A percentile compares a stretch with the other conserved stretches of the same genome.
phyloP scores from a whole-genome alignment of 257 asterid species.

The Gentiana macrophylla region DNA sequence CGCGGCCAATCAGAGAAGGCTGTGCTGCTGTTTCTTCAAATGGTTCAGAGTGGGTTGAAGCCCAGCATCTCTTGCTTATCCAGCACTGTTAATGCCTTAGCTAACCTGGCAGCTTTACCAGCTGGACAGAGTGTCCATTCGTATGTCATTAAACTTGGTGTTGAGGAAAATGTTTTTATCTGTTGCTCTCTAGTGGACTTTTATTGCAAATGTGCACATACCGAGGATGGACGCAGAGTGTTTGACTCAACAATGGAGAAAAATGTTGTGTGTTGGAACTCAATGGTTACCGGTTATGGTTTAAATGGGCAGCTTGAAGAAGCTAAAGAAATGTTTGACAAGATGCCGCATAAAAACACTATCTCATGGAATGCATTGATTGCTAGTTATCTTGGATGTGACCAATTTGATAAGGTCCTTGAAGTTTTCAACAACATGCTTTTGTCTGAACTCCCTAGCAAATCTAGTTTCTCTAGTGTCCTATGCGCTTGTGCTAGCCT shows the following conservation, averaged over 20 bases:
- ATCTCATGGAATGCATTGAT: constrained; percentile 75
- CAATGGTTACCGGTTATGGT: constrained; percentile 63
- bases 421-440: constrained; percentile 49
- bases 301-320: constrained; percentile 41
- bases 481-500: constrained; percentile 61
- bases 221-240: constrained; percentile 34
- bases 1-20: constrained; percentile 65
- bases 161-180: constrained; percentile 33
- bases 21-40: constrained; percentile 32
- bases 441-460: constrained; percentile 46
- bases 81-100: constrained; percentile 52
- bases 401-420: constrained; percentile 32
- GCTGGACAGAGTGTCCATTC: constrained; percentile 58
- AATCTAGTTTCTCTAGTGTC: constrained; percentile 65
- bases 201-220: constrained; percentile 58
- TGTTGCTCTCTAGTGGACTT: constrained; percentile 57
- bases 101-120: constrained; percentile 36
- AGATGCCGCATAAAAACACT: constrained; percentile 41
- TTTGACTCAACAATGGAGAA: constrained; percentile 39
- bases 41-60: constrained; percentile 30
- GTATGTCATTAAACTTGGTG: constrained; percentile 43
- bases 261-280: constrained; percentile 68
- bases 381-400: constrained; percentile 36
- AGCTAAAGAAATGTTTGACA: constrained; percentile 46
- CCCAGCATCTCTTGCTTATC: constrained; percentile 66